phyloP scores from a whole-genome alignment of 2,329 filamentous ascomycete genomes.

The Hawksworthiomyces lignivorus region DNA sequence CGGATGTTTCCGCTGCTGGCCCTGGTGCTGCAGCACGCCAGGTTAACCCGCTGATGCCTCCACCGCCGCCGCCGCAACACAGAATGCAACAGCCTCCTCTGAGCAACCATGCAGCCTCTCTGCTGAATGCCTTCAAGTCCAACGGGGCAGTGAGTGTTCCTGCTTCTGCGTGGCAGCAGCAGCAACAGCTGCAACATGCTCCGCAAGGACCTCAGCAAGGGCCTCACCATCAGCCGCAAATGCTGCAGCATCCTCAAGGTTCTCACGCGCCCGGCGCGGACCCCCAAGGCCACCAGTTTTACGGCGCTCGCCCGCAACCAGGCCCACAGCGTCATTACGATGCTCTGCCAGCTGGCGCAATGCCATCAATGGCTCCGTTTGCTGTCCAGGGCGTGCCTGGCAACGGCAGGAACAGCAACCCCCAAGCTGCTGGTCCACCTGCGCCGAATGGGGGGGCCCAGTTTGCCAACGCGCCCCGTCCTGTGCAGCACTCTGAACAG shows the following conservation, averaged over 20 bases:
- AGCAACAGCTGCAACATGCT: not conserved
- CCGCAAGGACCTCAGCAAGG: not conserved
- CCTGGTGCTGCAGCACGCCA: not conserved
- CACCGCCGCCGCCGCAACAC: slow-evolving; percentile 18
- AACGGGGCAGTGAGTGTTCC: slow-evolving; percentile 4
- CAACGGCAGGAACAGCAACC: not conserved
- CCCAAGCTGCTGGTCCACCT: too few relatives aligned
- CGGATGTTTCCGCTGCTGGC: slow-evolving; percentile 19
- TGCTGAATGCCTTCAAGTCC: slow-evolving; percentile 34
- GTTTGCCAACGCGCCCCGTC: not conserved
- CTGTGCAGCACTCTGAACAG: slow-evolving; percentile 3
- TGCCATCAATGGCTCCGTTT: not conserved
- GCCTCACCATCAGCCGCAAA: not conserved
- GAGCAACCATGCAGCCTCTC: slow-evolving; percentile 26
- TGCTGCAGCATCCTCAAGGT: not conserved
- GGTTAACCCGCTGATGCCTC: not conserved
- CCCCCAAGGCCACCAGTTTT: slow-evolving; percentile 2
- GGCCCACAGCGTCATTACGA: not conserved
- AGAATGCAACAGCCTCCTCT: slow-evolving; percentile 19
- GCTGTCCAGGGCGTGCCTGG: not conserved
- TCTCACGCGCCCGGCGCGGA: slow-evolving; percentile 1
- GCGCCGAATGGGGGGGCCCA: too few relatives aligned
- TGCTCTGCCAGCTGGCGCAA: not conserved
- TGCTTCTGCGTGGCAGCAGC: not conserved
- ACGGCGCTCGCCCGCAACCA: slow-evolving; percentile 2